Percentiles rank a stretch among this genome's conserved stretches.
Evolutionary conservation across 1,139 yeast species (phyloP).

Genomic region (Chernovozyma sophiae-reginae): DNA sequence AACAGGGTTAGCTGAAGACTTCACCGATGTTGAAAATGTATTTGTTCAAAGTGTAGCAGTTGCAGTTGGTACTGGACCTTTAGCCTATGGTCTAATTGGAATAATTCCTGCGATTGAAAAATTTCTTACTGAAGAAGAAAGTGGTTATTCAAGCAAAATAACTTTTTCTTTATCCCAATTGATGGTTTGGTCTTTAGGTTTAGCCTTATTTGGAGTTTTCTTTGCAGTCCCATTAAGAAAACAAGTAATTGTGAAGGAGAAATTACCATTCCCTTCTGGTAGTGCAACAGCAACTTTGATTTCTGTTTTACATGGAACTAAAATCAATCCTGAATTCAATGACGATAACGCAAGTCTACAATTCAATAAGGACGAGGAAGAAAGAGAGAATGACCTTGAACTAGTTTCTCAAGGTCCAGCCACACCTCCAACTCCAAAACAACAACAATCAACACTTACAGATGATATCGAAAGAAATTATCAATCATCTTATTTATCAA

Average conservation of each 20-base stretch:
- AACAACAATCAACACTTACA: no score
- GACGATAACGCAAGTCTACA: neutral
- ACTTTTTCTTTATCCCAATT: constrained; percentile 46
- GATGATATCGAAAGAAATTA: constrained; percentile 5
- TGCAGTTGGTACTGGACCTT: constrained; percentile 96
- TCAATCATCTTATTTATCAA: constrained; percentile 2
- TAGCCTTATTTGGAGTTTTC: constrained; percentile 92
- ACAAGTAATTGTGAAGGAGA: constrained; percentile 81
- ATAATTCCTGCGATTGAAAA: constrained; percentile 96
- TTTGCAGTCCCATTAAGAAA: constrained; percentile 86
- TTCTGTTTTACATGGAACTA: constrained; percentile 75
- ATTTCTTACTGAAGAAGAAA: constrained; percentile 71
- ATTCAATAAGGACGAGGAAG: neutral
- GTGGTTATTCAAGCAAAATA: constrained; percentile 51
- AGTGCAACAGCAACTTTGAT: constrained; percentile 93
- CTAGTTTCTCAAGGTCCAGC: constrained; percentile 5
- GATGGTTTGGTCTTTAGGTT: constrained; percentile 76
- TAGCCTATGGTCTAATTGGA: constrained; percentile 92
- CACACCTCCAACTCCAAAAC: constrained; percentile 1
- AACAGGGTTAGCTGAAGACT: constrained; percentile 43
- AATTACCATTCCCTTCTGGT: constrained; percentile 90
- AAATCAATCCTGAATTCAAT: constrained; percentile 26
- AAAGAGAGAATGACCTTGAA: neutral
- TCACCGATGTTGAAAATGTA: constrained; percentile 90
- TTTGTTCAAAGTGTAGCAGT: constrained; percentile 90